Evolutionary conservation across 768 basidiomycete species (phyloP).

Genomic region (Rhizopogon roseolus): DNA sequence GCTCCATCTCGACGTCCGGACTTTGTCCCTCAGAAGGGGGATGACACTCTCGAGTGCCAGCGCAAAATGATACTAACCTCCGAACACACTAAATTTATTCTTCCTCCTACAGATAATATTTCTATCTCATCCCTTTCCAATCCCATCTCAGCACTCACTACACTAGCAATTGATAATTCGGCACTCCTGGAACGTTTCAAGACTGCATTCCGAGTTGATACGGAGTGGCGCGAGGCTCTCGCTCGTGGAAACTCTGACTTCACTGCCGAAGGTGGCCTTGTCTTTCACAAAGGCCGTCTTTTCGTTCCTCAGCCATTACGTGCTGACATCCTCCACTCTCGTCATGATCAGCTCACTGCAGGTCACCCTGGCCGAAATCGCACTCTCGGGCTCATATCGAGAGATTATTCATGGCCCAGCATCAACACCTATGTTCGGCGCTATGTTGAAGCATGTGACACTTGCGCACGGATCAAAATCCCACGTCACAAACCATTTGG

Average conservation of each 20-base stretch:
- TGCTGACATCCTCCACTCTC: conserved; percentile 21
- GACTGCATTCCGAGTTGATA: conserved; percentile 4
- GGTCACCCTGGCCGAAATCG: conserved; percentile 37
- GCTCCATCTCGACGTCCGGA: conserved; percentile 2
- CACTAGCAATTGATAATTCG: conserved; percentile 15
- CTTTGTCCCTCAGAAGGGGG: conserved; percentile 6
- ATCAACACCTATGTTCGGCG: not conserved
- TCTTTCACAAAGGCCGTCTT: conserved; percentile 20
- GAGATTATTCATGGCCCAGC: conserved; percentile 37
- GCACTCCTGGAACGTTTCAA: conserved; percentile 15
- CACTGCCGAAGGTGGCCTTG: conserved; percentile 5
- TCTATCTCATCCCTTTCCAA: no score
- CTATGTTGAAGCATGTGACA: not conserved
- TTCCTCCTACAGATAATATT: not conserved
- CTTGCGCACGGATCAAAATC: not conserved
- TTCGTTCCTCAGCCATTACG: conserved; percentile 29
- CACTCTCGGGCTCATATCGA: conserved; percentile 26
- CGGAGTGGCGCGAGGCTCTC: conserved; percentile 14
- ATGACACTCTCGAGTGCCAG: conserved; percentile 11
- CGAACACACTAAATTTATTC: conserved; percentile 6
- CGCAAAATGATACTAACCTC: conserved; percentile 7
- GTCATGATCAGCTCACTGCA: conserved; percentile 32
- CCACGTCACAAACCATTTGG: conserved; percentile 8
- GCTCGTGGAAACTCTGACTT: conserved; percentile 9
- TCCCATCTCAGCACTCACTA: conserved; percentile 4